phyloP scores from a whole-genome alignment of 306 rosid genomes.

The Gastrolobium bilobum region DNA sequence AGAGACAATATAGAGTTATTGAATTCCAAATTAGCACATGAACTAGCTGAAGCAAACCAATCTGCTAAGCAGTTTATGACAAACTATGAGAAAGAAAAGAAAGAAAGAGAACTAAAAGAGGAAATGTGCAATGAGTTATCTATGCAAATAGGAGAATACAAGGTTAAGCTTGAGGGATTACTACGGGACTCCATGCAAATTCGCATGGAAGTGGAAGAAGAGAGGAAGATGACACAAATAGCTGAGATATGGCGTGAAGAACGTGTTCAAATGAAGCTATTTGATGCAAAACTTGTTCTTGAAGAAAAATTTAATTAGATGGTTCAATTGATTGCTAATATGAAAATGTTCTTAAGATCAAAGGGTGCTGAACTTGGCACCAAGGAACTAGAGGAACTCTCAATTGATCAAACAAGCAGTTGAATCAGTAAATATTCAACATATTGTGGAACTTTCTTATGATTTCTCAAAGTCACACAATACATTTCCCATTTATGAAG shows the following conservation, averaged over 20 bases:
- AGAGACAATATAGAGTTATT: constrained; percentile 51
- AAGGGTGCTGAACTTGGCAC: constrained; percentile 51
- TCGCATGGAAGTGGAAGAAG: constrained; percentile 66
- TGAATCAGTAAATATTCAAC: constrained; percentile 51
- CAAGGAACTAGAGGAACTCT: constrained; percentile 53
- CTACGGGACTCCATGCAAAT: constrained; percentile 52
- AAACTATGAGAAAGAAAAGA: constrained; percentile 63
- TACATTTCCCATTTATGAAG: constrained; percentile 35
- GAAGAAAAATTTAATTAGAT: constrained; percentile 65
- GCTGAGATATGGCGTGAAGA: constrained; percentile 80
- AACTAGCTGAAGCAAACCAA: constrained; percentile 54
- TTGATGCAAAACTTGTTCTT: constrained; percentile 67
- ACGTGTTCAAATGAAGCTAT: constrained; percentile 73
- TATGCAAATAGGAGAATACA: constrained; percentile 60
- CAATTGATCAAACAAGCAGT: constrained; percentile 55
- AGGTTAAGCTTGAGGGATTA: constrained; percentile 50
- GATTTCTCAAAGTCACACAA: constrained; percentile 50
- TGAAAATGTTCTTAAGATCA: constrained; percentile 58
- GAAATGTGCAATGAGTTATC: constrained; percentile 59
- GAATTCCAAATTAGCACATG: constrained; percentile 52
- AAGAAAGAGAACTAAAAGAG: constrained; percentile 55
- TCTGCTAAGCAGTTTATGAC: constrained; percentile 46
- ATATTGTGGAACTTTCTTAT: constrained; percentile 46
- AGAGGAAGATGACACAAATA: constrained; percentile 71
- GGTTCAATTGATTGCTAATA: constrained; percentile 56